These are phyloP conservation scores for Cercophora newfieldiana DNA, from an alignment of 495 filamentous ascomycete genomes.

Conservation along the genomic window DNA sequence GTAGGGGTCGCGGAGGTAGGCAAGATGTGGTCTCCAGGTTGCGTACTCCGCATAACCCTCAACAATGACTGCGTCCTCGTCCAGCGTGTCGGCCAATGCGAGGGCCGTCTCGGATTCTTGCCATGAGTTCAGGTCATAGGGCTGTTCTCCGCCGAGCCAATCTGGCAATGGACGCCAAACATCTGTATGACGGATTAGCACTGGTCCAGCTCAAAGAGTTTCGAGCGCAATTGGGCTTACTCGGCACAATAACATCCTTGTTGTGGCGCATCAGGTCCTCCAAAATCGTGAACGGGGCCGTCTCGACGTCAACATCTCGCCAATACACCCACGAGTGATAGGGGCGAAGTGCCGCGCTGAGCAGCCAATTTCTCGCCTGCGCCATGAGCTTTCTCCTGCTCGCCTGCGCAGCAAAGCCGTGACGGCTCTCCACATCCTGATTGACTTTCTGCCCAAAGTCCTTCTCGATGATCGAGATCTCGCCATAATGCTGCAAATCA, in stretches of 20 bases:
- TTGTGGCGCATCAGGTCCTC: conserved; percentile 99
- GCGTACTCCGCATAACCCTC: conserved; percentile 99
- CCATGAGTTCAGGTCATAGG: conserved; percentile 99
- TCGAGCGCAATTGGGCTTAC: conserved; percentile 57
- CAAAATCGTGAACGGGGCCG: conserved; percentile 90
- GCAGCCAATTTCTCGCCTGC: conserved; percentile 93
- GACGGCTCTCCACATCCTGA: conserved; percentile 95
- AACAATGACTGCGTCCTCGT: conserved; percentile 98
- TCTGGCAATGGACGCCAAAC: conserved; percentile 98
- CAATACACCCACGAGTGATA: conserved; percentile 99
- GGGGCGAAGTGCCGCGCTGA: conserved; percentile 89
- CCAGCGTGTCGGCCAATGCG: conserved; percentile 88
- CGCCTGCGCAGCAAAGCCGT: conserved; percentile 97
- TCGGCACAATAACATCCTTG: conserved; percentile 98
- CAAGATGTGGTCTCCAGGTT: conserved; percentile 96
- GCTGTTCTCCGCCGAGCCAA: conserved; percentile 98
- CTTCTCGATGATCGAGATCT: conserved; percentile 97
- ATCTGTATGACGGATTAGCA: conserved; percentile 54
- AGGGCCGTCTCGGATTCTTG: conserved; percentile 98
- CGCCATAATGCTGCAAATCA: conserved; percentile 80
- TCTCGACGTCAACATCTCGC: conserved; percentile 98
- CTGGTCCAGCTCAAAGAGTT: neutral
- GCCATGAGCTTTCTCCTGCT: conserved; percentile 95
- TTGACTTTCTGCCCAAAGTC: conserved; percentile 98
- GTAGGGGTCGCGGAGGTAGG: conserved; percentile 95